A percentile compares a stretch with the other conserved stretches of the same genome.
Evolutionary conservation across 2,329 filamentous ascomycete species (phyloP).

Genomic region (Zasmidium citrigriseum): DNA sequence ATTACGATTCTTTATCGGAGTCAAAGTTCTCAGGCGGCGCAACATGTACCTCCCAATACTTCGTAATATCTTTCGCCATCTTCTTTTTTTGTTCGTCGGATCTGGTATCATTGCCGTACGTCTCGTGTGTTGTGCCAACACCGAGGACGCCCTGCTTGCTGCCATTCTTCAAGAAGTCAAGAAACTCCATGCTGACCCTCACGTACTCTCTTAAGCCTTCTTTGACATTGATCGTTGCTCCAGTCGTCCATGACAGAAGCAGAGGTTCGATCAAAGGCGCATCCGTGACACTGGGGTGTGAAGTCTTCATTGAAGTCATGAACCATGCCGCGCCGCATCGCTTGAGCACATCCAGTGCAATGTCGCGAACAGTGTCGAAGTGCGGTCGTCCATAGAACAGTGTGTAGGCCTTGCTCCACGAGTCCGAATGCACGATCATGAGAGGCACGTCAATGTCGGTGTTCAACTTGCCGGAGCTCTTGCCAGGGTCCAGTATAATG

Average conservation of each 20-base stretch:
- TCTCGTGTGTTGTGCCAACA: conserved; percentile 46
- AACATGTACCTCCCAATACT: conserved; percentile 43
- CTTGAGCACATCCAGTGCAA: conserved; percentile 44
- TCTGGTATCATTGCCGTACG: conserved; percentile 31
- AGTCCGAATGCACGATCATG: conserved; percentile 62
- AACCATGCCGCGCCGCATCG: conserved; percentile 44
- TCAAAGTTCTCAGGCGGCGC: conserved; percentile 10
- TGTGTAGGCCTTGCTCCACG: conserved; percentile 59
- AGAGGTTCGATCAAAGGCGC: conserved; percentile 63
- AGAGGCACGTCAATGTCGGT: conserved; percentile 57
- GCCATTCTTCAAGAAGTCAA: conserved; percentile 47
- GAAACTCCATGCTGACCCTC: conserved; percentile 57
- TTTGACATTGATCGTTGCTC: conserved; percentile 56
- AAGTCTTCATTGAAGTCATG: conserved; percentile 38
- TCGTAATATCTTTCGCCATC: conserved; percentile 24
- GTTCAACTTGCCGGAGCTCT: conserved; percentile 62
- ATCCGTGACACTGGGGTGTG: conserved; percentile 65
- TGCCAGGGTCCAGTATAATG: conserved; percentile 65
- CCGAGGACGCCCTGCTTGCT: conserved; percentile 49
- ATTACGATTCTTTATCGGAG: neutral
- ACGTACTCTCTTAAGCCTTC: conserved; percentile 62
- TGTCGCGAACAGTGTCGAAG: conserved; percentile 60
- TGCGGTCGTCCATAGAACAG: conserved; percentile 64
- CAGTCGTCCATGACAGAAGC: conserved; percentile 61
- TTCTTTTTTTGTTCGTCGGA: conserved; percentile 16